These are phyloP conservation scores for Botryotinia narcissicola DNA, from an alignment of 2,329 filamentous ascomycete species.

Conservation along the genomic window DNA sequence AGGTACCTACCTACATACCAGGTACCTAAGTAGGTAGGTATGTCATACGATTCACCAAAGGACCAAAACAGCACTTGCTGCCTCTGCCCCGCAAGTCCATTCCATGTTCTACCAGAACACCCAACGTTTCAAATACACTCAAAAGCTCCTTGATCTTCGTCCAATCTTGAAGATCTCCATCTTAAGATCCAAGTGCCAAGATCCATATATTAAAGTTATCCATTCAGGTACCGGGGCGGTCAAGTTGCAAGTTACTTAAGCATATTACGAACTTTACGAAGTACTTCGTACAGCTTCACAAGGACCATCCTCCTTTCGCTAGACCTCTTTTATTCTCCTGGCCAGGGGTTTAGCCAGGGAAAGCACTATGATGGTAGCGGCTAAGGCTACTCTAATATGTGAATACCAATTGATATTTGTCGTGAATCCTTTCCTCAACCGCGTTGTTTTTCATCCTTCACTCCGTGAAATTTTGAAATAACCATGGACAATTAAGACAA, in stretches of 20 bases:
- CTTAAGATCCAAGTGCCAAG: conserved; percentile 14
- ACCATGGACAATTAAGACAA: not conserved
- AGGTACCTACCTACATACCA: not conserved
- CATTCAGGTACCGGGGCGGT: not conserved
- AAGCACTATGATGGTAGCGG: conserved; percentile 1
- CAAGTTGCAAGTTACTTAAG: not conserved
- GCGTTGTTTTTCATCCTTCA: not conserved
- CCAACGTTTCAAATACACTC: conserved; percentile 15
- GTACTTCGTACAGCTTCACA: not conserved
- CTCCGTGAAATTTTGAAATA: not conserved
- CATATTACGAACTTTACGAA: not conserved
- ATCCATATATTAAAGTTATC: conserved; percentile 19
- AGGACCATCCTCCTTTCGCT: conserved; percentile 1
- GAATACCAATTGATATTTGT: not conserved
- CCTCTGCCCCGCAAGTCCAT: not conserved
- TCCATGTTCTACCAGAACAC: not conserved
- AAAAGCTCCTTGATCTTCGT: conserved; percentile 14
- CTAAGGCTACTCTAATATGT: not conserved
- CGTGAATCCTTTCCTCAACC: conserved; percentile 13
- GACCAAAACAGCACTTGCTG: not conserved
- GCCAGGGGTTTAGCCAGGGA: not conserved
- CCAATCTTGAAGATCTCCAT: conserved; percentile 21
- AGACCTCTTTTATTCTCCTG: not conserved
- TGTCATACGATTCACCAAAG: not conserved
- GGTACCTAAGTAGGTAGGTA: not conserved